These are phyloP conservation scores for Calvatia gigantea DNA, from an alignment of 768 basidiomycete genomes.

Conservation along the genomic window DNA sequence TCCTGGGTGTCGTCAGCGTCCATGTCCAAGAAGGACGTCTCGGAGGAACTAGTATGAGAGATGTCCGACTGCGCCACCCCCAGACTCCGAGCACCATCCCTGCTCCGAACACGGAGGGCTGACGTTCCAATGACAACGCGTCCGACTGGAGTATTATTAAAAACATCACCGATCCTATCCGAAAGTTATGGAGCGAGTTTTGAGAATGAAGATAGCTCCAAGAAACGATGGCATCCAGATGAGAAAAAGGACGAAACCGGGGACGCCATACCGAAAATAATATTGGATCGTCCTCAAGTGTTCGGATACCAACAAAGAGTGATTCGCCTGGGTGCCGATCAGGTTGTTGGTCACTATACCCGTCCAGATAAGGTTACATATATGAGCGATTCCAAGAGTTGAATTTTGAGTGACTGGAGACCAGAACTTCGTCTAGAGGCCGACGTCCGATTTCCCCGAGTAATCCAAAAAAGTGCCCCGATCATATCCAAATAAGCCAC, in stretches of 20 bases:
- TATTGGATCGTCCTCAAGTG: background rate
- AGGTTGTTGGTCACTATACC: conserved; percentile 5
- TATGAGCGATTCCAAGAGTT: conserved; percentile 1
- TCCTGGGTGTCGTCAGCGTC: too few relatives aligned
- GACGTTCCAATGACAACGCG: background rate
- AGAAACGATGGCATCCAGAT: conserved; percentile 3
- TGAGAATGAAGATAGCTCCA: background rate
- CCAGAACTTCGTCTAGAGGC: background rate
- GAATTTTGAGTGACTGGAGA: background rate
- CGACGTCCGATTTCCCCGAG: background rate
- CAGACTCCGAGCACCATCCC: too few relatives aligned
- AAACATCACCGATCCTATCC: background rate
- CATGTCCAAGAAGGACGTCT: too few relatives aligned
- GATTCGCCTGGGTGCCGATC: background rate
- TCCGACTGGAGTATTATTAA: background rate
- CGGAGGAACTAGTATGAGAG: too few relatives aligned
- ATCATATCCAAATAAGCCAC: background rate
- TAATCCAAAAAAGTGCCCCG: background rate
- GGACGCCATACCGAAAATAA: conserved; percentile 1
- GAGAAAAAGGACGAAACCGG: background rate
- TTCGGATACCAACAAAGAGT: background rate
- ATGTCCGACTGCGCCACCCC: too few relatives aligned
- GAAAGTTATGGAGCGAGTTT: background rate
- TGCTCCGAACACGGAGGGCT: background rate
- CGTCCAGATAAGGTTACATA: conserved; percentile 8